Percentiles rank a stretch among this genome's conserved stretches.
These are phyloP conservation scores for Salix koriyanagi DNA, from an alignment of 345 rosid genomes.

Conservation along the genomic window DNA sequence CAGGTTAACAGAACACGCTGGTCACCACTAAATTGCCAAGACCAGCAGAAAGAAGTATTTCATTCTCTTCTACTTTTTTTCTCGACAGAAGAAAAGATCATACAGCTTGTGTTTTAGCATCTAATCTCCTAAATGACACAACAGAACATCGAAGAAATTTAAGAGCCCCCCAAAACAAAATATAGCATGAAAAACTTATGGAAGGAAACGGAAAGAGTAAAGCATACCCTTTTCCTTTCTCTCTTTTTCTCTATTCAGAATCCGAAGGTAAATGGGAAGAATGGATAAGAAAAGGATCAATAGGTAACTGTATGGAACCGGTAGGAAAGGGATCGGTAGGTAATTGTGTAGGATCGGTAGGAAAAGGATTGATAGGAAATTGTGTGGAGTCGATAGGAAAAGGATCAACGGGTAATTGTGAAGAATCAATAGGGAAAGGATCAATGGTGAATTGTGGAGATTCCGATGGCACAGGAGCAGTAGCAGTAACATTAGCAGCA, in stretches of 20 bases:
- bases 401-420: too few species aligned
- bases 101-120: conserved; percentile 8
- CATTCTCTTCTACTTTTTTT: conserved; percentile 27
- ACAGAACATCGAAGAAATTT: conserved; percentile 14
- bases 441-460: conserved; percentile 2
- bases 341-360: background rate
- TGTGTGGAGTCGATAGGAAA: conserved; percentile 22
- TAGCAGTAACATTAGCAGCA: background rate
- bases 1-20: conserved; percentile 2
- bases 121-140: conserved; percentile 25
- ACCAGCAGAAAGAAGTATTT: conserved; percentile 21
- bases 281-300: background rate
- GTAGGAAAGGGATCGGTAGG: background rate
- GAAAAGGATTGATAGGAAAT: background rate
- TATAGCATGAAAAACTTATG: conserved; percentile 23
- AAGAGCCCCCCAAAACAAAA: background rate
- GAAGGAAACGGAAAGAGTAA: conserved; percentile 13
- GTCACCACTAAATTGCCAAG: conserved; percentile 17
- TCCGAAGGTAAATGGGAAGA: conserved; percentile 51
- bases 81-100: conserved; percentile 25
- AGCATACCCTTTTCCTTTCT: conserved; percentile 36
- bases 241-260: conserved; percentile 39
- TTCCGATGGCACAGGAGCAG: conserved; percentile 1
- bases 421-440: conserved; percentile 6
- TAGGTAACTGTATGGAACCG: background rate